A percentile compares a stretch with the other conserved stretches of the same genome.
These are phyloP conservation scores for Rosa rugosa DNA, from an alignment of 306 rosid species.

Conservation along the genomic window DNA sequence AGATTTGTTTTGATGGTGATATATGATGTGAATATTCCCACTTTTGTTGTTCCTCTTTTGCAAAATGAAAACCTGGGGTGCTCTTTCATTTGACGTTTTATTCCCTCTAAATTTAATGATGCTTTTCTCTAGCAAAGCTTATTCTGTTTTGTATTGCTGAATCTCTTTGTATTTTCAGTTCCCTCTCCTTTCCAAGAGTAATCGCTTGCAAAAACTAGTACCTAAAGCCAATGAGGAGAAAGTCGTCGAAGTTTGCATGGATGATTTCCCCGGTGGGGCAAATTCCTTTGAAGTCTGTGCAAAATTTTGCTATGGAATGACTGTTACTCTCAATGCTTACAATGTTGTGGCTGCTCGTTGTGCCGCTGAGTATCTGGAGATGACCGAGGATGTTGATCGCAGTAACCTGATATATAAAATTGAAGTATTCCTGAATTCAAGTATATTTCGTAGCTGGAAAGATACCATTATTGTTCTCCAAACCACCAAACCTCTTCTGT, in stretches of 20 bases:
- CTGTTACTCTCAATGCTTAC: conserved; percentile 90
- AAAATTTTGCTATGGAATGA: conserved; percentile 95
- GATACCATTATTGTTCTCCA: conserved; percentile 95
- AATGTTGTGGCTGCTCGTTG: conserved; percentile 97
- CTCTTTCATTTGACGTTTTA: not conserved
- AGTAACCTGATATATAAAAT: conserved; percentile 87
- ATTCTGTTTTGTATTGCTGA: conserved; percentile 12
- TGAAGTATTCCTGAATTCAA: conserved; percentile 90
- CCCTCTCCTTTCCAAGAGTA: conserved; percentile 92
- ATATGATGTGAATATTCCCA: not conserved
- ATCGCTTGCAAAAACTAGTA: conserved; percentile 59
- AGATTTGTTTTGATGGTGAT: not conserved
- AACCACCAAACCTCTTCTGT: conserved; percentile 77
- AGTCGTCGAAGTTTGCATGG: conserved; percentile 62
- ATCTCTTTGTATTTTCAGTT: conserved; percentile 51
- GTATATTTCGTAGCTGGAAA: conserved; percentile 95
- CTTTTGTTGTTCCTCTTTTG: not conserved
- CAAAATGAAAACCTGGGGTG: not conserved
- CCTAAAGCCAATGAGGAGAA: conserved; percentile 60
- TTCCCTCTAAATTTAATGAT: not conserved
- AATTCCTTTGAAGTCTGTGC: conserved; percentile 94
- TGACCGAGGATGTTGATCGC: conserved; percentile 81
- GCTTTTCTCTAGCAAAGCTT: not conserved
- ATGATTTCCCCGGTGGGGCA: conserved; percentile 87
- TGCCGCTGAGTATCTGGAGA: conserved; percentile 90